Conservation (phyloP, 2,329 filamentous ascomycete genomes). For the Apiospora phragmitis region DNA sequence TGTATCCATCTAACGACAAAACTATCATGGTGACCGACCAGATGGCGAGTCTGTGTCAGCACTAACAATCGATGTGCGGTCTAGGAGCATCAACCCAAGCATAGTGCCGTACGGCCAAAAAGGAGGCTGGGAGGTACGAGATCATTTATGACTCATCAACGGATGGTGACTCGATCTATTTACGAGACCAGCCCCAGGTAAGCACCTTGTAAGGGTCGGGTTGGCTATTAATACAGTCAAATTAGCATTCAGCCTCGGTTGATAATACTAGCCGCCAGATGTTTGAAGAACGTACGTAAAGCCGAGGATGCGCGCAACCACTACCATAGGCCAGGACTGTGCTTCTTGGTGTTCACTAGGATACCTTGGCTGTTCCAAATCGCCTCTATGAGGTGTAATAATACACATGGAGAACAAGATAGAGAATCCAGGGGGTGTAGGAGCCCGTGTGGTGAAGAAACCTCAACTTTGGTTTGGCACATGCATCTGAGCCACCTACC, state of each 20-base stretch:
- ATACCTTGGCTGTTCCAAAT: background rate
- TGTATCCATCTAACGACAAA: background rate
- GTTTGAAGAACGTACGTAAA: background rate
- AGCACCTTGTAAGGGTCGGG: background rate
- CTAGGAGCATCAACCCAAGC: background rate
- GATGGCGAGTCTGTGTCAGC: background rate
- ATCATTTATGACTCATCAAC: background rate
- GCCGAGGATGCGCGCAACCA: background rate
- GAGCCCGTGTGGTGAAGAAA: background rate
- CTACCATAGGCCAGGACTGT: background rate
- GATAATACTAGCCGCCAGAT: too few relatives aligned
- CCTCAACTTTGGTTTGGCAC: background rate
- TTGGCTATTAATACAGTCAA: background rate
- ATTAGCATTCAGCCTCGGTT: background rate
- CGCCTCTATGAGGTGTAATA: too few relatives aligned
- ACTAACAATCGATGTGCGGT: background rate
- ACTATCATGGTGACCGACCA: too few relatives aligned
- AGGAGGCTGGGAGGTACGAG: background rate
- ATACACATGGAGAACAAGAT: background rate
- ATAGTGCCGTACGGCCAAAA: background rate
- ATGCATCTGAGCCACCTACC: background rate
- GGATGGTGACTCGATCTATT: background rate
- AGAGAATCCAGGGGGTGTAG: conserved; percentile 12
- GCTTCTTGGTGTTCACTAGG: background rate
- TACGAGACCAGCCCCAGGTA: background rate